Base-by-base conservation (phyloP, 176 grass and related monocot species). In the Elaeis guineensis region DNA sequence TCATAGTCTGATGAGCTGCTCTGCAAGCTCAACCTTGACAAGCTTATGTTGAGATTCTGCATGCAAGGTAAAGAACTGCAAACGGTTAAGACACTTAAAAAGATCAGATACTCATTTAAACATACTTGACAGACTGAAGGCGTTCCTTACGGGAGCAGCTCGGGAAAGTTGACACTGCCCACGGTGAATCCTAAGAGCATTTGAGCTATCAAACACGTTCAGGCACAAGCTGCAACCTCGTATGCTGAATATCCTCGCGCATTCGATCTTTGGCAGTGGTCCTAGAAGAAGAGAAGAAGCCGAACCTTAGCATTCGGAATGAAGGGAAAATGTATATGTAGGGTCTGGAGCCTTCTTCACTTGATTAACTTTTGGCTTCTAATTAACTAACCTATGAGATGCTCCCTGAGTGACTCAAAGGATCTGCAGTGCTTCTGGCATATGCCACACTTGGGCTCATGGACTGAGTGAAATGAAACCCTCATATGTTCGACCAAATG, bases 401-500 rank as follows among this genome's bases (percentile, higher is more conserved):
- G 86, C 64, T 95, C 90, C 67, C 90, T 78, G 61, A 95, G 86
- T 0, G 90, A 95, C 58, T 95, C 90, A 48, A 86, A 86, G 25
- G 80, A 95, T 21, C 90, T 87, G 72, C 90, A 95, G 72, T 95
- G 90, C 67, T 95, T 95, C 49, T 74, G 17, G 71, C 86, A 95
- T 7, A 78, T 65, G 63, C 90, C 83, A 67, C 90, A 95, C 77
- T 61, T 86, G 61, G 86, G 80, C 72, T 95, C 90, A 19, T 95
- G 90, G 60, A 25, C 64, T 4, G 90, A 95, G 65, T 95, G 90
- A 71, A 76, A 95, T 11, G 86, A 90, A 28, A 85, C 76, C 69
- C 76, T 83, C 86, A 90, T 84, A 69, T 95, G 90, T 74, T 90
- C 90, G 56, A 95, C 90, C n/a, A 95, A 76, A 60, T 95, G 90